Conservation (phyloP, 257 asterid species). For the Voacanga thouarsii region DNA sequence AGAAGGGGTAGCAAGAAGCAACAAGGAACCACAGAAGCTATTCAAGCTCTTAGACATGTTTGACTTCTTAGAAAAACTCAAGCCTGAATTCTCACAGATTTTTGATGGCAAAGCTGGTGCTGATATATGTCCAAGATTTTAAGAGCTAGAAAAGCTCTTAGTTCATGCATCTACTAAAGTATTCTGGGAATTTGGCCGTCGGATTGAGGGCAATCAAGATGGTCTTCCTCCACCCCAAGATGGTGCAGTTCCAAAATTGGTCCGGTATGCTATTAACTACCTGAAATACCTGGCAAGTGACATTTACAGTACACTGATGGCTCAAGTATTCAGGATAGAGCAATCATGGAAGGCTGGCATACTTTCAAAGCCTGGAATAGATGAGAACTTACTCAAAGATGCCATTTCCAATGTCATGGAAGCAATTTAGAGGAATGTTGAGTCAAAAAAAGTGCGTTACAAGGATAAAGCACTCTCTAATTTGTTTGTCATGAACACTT, state of each 20-base stretch:
- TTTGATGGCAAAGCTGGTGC: slow-evolving; percentile 62
- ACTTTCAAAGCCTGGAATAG: slow-evolving; percentile 37
- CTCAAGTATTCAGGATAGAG: slow-evolving; percentile 51
- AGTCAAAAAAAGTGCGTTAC: slow-evolving; percentile 42
- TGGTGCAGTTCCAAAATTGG: slow-evolving; percentile 75
- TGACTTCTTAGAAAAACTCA: slow-evolving; percentile 53
- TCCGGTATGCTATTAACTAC: slow-evolving; percentile 65
- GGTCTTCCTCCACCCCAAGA: slow-evolving; percentile 63
- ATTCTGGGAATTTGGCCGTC: slow-evolving; percentile 71
- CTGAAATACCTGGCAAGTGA: slow-evolving; percentile 57
- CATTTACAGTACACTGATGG: slow-evolving; percentile 49
- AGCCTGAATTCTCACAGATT: slow-evolving; percentile 39
- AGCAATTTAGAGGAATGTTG: slow-evolving; percentile 65
- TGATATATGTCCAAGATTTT: slow-evolving; percentile 51
- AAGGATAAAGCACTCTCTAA: slow-evolving; percentile 55
- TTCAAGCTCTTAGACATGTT: slow-evolving; percentile 87
- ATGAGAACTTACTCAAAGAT: slow-evolving; percentile 45
- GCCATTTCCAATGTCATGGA: slow-evolving; percentile 72
- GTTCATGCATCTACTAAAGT: slow-evolving; percentile 62
- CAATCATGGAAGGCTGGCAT: slow-evolving; percentile 63
- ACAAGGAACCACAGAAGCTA: slow-evolving; percentile 75
- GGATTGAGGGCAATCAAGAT: slow-evolving; percentile 68
- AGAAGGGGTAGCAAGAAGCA: slow-evolving; percentile 78
- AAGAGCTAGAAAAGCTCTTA: slow-evolving; percentile 69
- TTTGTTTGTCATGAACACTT: slow-evolving; percentile 60